phyloP scores from a whole-genome alignment of 371 early-diverging fungal species.

The Mucor circinelloides region DNA sequence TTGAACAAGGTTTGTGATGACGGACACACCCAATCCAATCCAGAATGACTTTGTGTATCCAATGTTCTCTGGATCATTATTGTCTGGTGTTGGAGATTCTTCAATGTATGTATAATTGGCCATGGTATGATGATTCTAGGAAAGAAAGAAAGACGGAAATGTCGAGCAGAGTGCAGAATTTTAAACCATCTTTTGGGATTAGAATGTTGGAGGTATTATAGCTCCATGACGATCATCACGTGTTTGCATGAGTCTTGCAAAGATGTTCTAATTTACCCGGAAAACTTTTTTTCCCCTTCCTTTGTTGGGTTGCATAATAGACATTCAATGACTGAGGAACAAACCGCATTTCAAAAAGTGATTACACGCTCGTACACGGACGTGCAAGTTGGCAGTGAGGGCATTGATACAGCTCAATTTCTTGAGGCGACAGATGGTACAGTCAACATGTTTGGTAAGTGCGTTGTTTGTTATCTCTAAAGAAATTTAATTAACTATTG shows the following conservation, averaged over 20 bases:
- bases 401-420: slow-evolving; percentile 81
- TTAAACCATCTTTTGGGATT: too few species aligned
- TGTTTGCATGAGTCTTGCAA: neutral
- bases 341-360: slow-evolving; percentile 15
- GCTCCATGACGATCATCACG: neutral
- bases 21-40: slow-evolving; percentile 46
- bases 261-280: neutral
- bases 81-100: neutral
- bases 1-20: slow-evolving; percentile 47
- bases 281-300: neutral
- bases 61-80: neutral
- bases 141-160: neutral
- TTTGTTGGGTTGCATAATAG: neutral
- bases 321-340: neutral
- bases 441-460: slow-evolving; percentile 81
- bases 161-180: neutral
- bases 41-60: slow-evolving; percentile 30
- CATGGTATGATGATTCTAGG: neutral
- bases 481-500: neutral
- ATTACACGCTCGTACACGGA: slow-evolving; percentile 69
- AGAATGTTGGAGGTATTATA: too few species aligned
- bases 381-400: slow-evolving; percentile 63
- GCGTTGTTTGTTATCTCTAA: neutral
- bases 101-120: neutral
- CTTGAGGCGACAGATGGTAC: slow-evolving; percentile 88